Evolutionary conservation across 2,329 filamentous ascomycete genomes (phyloP), one percentile per base, ranked within the genome.

Genomic region (Colletotrichum graminicola): DNA sequence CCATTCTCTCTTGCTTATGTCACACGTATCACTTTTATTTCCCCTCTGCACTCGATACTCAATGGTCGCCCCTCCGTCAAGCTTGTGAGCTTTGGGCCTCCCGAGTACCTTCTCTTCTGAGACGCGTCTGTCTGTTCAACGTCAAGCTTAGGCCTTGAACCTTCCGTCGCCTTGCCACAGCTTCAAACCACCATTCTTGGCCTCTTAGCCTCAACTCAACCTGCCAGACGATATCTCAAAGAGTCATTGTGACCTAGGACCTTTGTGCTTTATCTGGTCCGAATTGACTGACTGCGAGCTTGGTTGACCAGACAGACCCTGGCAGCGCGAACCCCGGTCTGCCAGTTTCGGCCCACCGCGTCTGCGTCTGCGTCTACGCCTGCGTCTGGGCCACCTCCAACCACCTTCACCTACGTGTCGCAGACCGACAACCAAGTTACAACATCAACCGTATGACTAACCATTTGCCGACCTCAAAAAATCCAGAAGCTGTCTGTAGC

Each of bases 31-130:
- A 45, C n/a, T 14, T 18, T 29, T 21, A 14, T 60, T 26, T 45
- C 5, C 8, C 12, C 3, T 8, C 39, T n/a, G 18, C 21, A 45
- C 8, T 4, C 36, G n/a, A 12, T 7, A 56, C 8, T 5, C 14
- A 26, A n/a, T n/a, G n/a, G n/a, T 54, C 49, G 8, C 39, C 60
- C 60, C 32, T 5, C 6, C 26, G 36, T 69, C 54, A 69, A 72
- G 60, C 66, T 72, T 69, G 36, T 39, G 26, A 72, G 69, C 65
- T 62, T 71, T 62, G 68, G 52, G 57, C 34, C 36, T 64, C 23
- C 66, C 60, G 60, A 60, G 54, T 60, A 62, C 65, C 59, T 60
- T 69, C 65, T 64, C 59, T 60, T 69, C 65, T 64, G 66, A 72
- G 69, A 72, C 69, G 69, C 69, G 69, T 72, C 68, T 57, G 64